phyloP scores from a whole-genome alignment of 495 filamentous ascomycete species.

The Xylaria bambusicola region DNA sequence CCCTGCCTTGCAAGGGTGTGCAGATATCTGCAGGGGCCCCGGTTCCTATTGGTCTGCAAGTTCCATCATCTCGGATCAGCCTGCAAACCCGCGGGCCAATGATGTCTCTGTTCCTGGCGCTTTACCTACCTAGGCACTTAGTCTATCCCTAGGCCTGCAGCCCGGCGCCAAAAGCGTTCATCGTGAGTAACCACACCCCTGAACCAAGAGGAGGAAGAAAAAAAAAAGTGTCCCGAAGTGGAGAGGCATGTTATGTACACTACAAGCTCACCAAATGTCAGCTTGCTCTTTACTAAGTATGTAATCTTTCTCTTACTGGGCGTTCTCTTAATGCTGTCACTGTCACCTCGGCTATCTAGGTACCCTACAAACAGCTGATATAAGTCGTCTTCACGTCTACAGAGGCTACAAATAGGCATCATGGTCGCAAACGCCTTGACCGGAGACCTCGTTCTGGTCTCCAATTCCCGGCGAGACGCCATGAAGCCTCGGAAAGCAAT shows the following conservation, averaged over 20 bases:
- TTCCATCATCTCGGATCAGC: constrained; percentile 33
- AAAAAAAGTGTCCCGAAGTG: neutral
- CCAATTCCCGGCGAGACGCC: too few relatives aligned
- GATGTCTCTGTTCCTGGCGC: constrained; percentile 47
- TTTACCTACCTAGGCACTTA: too few relatives aligned
- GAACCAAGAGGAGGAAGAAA: too few relatives aligned
- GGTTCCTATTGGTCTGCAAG: constrained; percentile 22
- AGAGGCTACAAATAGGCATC: too few relatives aligned
- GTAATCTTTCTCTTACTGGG: too few relatives aligned
- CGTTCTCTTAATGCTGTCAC: too few relatives aligned
- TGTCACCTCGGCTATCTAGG: too few relatives aligned
- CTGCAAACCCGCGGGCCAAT: constrained; percentile 51
- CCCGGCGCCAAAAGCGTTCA: constrained; percentile 19
- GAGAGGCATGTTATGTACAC: neutral
- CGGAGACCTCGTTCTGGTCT: too few relatives aligned
- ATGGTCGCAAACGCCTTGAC: neutral
- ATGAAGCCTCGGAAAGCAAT: neutral
- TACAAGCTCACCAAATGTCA: neutral
- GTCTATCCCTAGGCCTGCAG: constrained; percentile 21
- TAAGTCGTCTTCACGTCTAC: too few relatives aligned
- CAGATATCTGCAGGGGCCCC: neutral
- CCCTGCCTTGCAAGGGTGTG: neutral
- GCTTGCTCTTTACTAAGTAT: constrained; percentile 1
- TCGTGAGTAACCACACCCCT: constrained; percentile 18
- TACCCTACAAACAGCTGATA: too few relatives aligned